phyloP scores from a whole-genome alignment of 768 basidiomycete genomes.

The Tricholoma sp. region DNA sequence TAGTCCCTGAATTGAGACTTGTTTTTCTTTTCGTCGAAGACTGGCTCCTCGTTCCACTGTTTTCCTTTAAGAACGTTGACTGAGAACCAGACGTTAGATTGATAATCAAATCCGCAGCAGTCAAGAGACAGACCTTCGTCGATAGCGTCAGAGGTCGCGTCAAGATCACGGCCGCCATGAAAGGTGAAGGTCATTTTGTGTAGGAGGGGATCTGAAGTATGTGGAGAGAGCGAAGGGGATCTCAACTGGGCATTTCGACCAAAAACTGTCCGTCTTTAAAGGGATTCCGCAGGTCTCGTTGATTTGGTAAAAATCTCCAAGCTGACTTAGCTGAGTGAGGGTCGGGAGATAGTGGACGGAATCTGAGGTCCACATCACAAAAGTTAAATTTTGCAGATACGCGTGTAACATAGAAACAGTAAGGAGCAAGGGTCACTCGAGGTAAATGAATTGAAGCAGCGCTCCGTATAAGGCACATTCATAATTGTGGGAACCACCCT shows the following conservation, averaged over 20 bases:
- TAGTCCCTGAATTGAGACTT: slow-evolving; percentile 70
- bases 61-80: slow-evolving; percentile 68
- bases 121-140: slow-evolving; percentile 34
- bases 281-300: neutral
- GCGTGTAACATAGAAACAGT: neutral
- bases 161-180: slow-evolving; percentile 30
- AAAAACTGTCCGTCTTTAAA: slow-evolving; percentile 2
- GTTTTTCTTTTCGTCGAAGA: slow-evolving; percentile 60
- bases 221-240: neutral
- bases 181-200: slow-evolving; percentile 21
- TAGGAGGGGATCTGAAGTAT: slow-evolving; percentile 3
- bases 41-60: slow-evolving; percentile 51
- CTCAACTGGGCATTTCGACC: neutral
- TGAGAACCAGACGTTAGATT: slow-evolving; percentile 18
- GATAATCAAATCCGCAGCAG: neutral
- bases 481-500: neutral
- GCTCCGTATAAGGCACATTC: neutral
- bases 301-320: neutral
- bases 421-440: neutral
- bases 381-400: neutral
- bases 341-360: neutral
- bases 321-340: neutral
- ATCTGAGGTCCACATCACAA: neutral
- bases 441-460: neutral
- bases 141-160: slow-evolving; percentile 42